phyloP scores from a whole-genome alignment of 768 basidiomycete genomes.

The Thelephora aurantiotincta region DNA sequence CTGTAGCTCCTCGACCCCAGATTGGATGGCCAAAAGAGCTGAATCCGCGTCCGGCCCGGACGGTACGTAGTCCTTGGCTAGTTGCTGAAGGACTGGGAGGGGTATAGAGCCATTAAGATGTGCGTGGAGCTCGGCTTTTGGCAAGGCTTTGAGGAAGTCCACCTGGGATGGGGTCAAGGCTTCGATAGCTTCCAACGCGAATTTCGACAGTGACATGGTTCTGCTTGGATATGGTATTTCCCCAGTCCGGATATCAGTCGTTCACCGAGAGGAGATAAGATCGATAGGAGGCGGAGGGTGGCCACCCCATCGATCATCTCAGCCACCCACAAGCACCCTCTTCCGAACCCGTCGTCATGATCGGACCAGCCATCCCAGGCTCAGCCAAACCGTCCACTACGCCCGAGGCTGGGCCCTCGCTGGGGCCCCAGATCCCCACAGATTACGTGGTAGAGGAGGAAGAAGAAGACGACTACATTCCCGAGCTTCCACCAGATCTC shows the following conservation, averaged over 20 bases:
- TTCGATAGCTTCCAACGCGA: constrained; percentile 34
- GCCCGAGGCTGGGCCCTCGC: neutral
- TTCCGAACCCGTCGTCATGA: neutral
- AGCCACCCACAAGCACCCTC: neutral
- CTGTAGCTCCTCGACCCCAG: constrained; percentile 27
- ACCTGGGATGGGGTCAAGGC: constrained; percentile 38
- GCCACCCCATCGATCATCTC: neutral
- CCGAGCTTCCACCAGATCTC: constrained; percentile 64
- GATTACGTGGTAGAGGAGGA: constrained; percentile 26
- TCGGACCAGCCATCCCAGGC: constrained; percentile 13
- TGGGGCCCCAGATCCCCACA: constrained; percentile 7
- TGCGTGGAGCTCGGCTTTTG: constrained; percentile 79
- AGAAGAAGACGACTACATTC: constrained; percentile 58
- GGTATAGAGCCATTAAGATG: constrained; percentile 82
- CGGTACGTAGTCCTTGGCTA: constrained; percentile 30
- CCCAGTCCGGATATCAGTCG: no score
- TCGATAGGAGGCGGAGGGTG: no score
- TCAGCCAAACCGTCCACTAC: neutral
- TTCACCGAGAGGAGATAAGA: no score
- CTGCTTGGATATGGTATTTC: no score
- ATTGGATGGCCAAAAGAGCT: neutral
- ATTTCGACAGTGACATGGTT: constrained; percentile 7
- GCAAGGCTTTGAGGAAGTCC: constrained; percentile 44
- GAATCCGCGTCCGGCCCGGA: neutral
- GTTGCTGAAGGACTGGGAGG: constrained; percentile 40